phyloP scores from a whole-genome alignment of 225 moss, liverwort and hornwort species.

The Sphagnum contortum region DNA sequence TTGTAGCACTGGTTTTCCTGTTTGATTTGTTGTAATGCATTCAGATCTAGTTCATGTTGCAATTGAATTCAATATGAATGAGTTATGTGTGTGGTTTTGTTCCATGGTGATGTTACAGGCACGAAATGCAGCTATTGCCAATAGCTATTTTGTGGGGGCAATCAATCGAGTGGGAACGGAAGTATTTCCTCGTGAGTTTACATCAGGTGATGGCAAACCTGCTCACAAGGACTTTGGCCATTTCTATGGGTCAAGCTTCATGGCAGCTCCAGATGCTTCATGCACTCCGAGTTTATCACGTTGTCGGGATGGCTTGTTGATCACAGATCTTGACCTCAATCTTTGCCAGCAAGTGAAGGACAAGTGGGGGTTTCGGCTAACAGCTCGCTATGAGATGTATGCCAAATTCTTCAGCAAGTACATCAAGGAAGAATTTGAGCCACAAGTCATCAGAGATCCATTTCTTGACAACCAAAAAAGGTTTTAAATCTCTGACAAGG shows the following conservation, averaged over 20 bases:
- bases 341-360: constrained; percentile 88
- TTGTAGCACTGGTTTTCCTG: no score
- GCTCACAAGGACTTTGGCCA: constrained; percentile 92
- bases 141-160: constrained; percentile 84
- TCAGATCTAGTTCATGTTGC: no score
- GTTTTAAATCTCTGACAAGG: no score
- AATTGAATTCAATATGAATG: no score
- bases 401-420: constrained; percentile 64
- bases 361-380: constrained; percentile 93
- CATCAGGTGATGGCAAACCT: constrained; percentile 93
- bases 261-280: constrained; percentile 94
- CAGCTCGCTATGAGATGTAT: constrained; percentile 79
- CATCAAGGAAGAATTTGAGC: constrained; percentile 53
- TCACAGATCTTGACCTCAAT: constrained; percentile 79
- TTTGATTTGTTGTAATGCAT: no score
- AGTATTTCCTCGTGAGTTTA: constrained; percentile 76
- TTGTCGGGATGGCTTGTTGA: constrained; percentile 68
- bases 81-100: no score
- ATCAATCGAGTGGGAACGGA: constrained; percentile 97
- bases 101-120: constrained; percentile 29
- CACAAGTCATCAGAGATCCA: constrained; percentile 71
- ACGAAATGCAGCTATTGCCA: constrained; percentile 93
- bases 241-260: constrained; percentile 89
- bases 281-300: constrained; percentile 88
- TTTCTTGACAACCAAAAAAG: constrained; percentile 12